Evolutionary conservation across 139 green algal genomes (phyloP), one percentile per base, ranked within the genome.

Genomic region (Dunaliella sp.): DNA sequence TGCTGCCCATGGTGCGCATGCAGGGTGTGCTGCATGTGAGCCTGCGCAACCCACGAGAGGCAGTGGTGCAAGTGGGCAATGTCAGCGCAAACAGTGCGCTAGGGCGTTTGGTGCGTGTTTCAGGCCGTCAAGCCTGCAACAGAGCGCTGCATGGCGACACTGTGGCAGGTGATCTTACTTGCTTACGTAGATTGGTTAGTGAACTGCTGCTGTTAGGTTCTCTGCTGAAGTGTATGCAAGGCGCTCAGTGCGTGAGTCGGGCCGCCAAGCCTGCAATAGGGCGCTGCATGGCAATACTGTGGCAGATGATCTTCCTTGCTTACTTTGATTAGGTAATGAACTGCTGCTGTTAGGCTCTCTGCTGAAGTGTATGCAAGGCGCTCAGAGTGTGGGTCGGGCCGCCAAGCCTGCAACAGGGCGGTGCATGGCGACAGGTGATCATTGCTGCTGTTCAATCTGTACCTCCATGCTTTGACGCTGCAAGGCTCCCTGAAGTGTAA

Each of bases 241-340:
- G 7, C 75, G 73, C 24, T 77, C 88, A 59, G 78, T 93, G 83
- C 82, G 88, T 35, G 36, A 93, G 31, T 37, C 26, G 2, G 92
- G 90, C n/a, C 83, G 89, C 2, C 22, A 30, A 12, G 86, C 89
- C 3, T 36, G 92, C 3, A 92, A 92, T 83, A 84, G 92, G 1
- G 88, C 86, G 0, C 81, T 94, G 79, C 84, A 94, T 33, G 92
- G 92, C 7, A 90, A 94, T 80, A 80, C 48, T 0, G 91, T 90
- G 59, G 84, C 90, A 34, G 74, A 88, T 88, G 58, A n/a, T n/a
- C n/a, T n/a, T n/a, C n/a, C n/a, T n/a, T n/a, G n/a, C n/a, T n/a
- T n/a, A n/a, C n/a, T n/a, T n/a, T n/a, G n/a, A n/a, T n/a, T n/a
- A n/a, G n/a, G n/a, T n/a, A n/a, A n/a, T n/a, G n/a, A n/a, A n/a